These are phyloP conservation scores for Dactylonectria estremocensis DNA, from an alignment of 2,329 filamentous ascomycete species.

Conservation along the genomic window DNA sequence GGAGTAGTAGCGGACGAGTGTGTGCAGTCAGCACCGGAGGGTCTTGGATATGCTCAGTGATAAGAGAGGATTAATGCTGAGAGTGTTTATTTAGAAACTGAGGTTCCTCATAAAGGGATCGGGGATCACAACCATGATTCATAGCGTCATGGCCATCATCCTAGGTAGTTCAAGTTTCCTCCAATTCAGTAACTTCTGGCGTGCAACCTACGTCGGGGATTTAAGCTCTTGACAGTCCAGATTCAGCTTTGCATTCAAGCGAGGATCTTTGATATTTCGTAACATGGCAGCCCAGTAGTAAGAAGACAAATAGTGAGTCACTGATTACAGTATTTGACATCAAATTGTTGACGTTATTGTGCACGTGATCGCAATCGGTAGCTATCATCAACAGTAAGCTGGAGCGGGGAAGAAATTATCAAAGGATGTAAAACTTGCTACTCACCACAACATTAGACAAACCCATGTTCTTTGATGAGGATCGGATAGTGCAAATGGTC, in stretches of 20 bases:
- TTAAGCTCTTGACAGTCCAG: conserved; percentile 2
- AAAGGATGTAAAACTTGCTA: too few species aligned
- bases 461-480: neutral
- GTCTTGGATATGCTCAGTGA: conserved; percentile 54
- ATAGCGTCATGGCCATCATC: neutral
- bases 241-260: too few species aligned
- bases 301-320: too few species aligned
- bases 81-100: neutral
- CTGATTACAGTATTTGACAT: too few species aligned
- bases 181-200: neutral
- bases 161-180: conserved; percentile 1
- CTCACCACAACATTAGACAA: too few species aligned
- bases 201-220: neutral
- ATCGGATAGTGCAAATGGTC: neutral
- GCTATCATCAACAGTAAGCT: too few species aligned
- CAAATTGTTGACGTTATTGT: too few species aligned
- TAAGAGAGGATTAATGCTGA: conserved; percentile 25
- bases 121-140: neutral
- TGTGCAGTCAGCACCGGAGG: conserved; percentile 53
- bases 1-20: conserved; percentile 50
- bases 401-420: too few species aligned
- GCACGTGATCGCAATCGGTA: too few species aligned
- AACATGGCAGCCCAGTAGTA: too few species aligned
- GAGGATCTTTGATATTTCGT: too few species aligned
- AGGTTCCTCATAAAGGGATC: neutral